Conservation (phyloP, 805 yeast genomes). For the Hemisphaericaspora nanyangensis region DNA sequence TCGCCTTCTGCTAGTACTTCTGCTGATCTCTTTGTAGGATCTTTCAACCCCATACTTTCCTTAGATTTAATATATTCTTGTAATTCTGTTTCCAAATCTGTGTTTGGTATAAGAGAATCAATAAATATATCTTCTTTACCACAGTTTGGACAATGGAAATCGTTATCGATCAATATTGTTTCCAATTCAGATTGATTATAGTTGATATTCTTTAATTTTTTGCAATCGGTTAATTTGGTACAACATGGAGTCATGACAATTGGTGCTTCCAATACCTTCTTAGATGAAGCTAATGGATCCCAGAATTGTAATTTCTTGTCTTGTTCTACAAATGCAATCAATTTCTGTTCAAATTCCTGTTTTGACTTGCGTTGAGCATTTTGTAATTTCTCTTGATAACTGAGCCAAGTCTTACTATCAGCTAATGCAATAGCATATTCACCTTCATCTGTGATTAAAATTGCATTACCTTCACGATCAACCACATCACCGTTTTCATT, state of each 20-base stretch:
- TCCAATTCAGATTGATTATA: slow-evolving; percentile 38
- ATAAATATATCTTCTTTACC: slow-evolving; percentile 66
- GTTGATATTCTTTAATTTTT: slow-evolving; percentile 43
- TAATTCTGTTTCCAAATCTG: slow-evolving; percentile 54
- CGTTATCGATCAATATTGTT: slow-evolving; percentile 63
- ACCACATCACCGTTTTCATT: slow-evolving; percentile 43
- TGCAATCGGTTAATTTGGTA: slow-evolving; percentile 50
- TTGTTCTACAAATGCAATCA: slow-evolving; percentile 25
- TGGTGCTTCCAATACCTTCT: slow-evolving; percentile 63
- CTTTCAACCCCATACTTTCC: slow-evolving; percentile 32
- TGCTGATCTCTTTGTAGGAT: slow-evolving; percentile 24
- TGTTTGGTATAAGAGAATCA: slow-evolving; percentile 65
- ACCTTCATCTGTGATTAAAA: slow-evolving; percentile 91
- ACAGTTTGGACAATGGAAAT: slow-evolving; percentile 90
- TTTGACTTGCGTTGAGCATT: slow-evolving; percentile 44
- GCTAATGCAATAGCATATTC: slow-evolving; percentile 95
- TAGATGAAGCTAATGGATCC: slow-evolving; percentile 54
- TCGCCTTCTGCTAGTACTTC: slow-evolving; percentile 11
- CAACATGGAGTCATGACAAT: slow-evolving; percentile 81
- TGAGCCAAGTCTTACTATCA: slow-evolving; percentile 86
- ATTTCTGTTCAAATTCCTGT: slow-evolving; percentile 47
- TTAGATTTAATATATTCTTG: slow-evolving; percentile 44
- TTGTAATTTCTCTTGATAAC: slow-evolving; percentile 68
- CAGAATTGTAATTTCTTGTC: slow-evolving; percentile 43
- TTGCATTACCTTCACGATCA: slow-evolving; percentile 49